Evolutionary conservation across 495 filamentous ascomycete genomes (phyloP).

Genomic region (Lepraria neglecta): DNA sequence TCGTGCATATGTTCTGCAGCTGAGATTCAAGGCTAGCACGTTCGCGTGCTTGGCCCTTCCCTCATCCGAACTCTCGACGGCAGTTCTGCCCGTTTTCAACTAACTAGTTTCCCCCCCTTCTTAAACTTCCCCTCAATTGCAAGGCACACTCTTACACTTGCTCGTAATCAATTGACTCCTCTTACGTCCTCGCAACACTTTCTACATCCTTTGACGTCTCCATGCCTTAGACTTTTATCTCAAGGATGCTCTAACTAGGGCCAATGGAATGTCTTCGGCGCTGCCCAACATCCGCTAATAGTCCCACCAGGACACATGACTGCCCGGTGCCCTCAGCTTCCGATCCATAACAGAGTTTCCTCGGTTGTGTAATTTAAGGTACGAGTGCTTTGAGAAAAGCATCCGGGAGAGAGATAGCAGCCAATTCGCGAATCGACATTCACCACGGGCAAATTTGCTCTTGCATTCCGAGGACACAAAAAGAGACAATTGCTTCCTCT

Average conservation of each 20-base stretch:
- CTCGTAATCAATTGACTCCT: background rate
- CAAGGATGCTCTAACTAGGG: background rate
- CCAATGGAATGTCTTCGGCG: background rate
- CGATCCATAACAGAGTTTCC: background rate
- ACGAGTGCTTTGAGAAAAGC: background rate
- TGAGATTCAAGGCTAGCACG: background rate
- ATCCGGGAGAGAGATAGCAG: slow-evolving; percentile 2
- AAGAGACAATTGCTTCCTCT: background rate
- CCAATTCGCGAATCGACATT: slow-evolving; percentile 8
- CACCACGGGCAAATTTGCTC: background rate
- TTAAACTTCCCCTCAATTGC: background rate
- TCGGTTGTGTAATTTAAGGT: background rate
- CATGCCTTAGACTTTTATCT: slow-evolving; percentile 2
- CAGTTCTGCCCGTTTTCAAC: background rate
- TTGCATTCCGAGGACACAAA: background rate
- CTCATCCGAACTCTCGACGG: slow-evolving; percentile 3
- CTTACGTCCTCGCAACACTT: background rate
- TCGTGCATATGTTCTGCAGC: slow-evolving; percentile 12
- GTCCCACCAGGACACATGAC: slow-evolving; percentile 11
- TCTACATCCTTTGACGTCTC: background rate
- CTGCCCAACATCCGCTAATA: slow-evolving; percentile 11
- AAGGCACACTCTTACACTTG: background rate
- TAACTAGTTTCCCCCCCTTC: background rate
- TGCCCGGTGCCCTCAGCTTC: background rate
- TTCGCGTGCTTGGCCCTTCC: background rate